Base-by-base conservation (phyloP, 441 rosid species). In the Capsella rubella region DNA sequence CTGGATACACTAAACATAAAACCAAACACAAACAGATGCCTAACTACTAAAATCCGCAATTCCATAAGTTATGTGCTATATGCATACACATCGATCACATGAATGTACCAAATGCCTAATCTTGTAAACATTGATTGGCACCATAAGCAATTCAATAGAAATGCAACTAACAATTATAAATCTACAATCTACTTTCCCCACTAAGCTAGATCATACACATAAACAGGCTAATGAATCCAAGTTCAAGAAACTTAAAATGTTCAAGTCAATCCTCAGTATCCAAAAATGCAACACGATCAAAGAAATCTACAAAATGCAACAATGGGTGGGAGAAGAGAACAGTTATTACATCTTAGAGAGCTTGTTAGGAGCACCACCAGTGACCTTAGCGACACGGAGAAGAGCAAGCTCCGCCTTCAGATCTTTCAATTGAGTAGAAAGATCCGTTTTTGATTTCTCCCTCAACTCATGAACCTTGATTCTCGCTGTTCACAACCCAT, bases 401-500 rank as follows among this genome's bases (percentile, higher is more conserved):
- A 27, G 32, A 25, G 56, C 15, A 52, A 27, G 56, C n/a, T 47
- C 52, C 0, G 52, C 52, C 52, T 47, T 47, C 2, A 47, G 10
- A 2, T 47, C 52, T 18, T 47, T 47, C 27, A 47, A 47, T 9
- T 47, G 52, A 16, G 52, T 18, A 15, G 52, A 47, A 47, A 47
- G 52, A 47, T 47, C 52, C 4, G 52, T 7, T 47, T 47, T 47
- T 16, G 52, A 47, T 16, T 47, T 47, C 4, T 16, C 52, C 10
- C 52, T 47, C 52, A 47, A 47, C 52, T 47, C 52, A 47, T 47
- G 52, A 47, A 47, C 52, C 52, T 47, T 47, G 52, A 47, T 47
- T 47, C 52, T 47, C 12, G 27, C 52, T 47, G 52, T 47, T 47
- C 52, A 47, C 50, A 15, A 45, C 0, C 46, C n/a, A 42, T 42